These are phyloP conservation scores for Pseudonitzschia pungens DNA, from an alignment of 108 stramenopile genomes.

Conservation along the genomic window DNA sequence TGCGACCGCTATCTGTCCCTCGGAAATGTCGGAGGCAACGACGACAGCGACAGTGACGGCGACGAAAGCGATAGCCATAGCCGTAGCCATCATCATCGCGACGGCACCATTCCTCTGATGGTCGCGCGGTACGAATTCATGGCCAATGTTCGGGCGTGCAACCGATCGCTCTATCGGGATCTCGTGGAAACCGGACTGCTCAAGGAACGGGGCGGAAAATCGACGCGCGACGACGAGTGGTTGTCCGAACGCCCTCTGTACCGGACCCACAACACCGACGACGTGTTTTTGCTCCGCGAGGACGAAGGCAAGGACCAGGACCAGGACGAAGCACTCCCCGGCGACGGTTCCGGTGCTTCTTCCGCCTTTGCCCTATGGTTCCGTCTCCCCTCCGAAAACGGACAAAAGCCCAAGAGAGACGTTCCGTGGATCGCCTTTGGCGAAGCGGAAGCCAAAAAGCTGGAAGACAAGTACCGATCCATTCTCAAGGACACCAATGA, in stretches of 20 bases:
- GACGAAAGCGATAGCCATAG: background rate
- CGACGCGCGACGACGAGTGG: conserved; percentile 59
- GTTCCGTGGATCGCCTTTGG: conserved; percentile 50
- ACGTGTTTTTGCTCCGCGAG: conserved; percentile 33
- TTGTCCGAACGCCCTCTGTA: conserved; percentile 43
- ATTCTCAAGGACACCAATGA: conserved; percentile 10
- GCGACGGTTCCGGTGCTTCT: background rate
- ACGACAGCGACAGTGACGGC: background rate
- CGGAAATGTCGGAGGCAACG: no score
- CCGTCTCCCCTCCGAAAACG: conserved; percentile 59
- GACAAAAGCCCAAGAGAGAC: conserved; percentile 51
- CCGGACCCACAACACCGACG: conserved; percentile 21
- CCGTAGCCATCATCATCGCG: no score
- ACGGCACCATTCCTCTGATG: background rate
- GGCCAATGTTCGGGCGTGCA: conserved; percentile 55
- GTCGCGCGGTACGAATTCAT: conserved; percentile 67
- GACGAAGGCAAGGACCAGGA: background rate
- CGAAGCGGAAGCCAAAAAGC: conserved; percentile 31
- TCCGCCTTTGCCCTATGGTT: conserved; percentile 49
- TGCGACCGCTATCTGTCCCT: conserved; percentile 60
- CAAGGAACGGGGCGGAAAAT: conserved; percentile 44
- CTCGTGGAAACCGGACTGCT: conserved; percentile 55
- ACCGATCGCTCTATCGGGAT: conserved; percentile 56
- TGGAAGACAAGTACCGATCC: conserved; percentile 41
- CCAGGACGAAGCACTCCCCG: background rate